phyloP scores from a whole-genome alignment of 2,329 filamentous ascomycete genomes.

The Arthrobotrys megalospora region DNA sequence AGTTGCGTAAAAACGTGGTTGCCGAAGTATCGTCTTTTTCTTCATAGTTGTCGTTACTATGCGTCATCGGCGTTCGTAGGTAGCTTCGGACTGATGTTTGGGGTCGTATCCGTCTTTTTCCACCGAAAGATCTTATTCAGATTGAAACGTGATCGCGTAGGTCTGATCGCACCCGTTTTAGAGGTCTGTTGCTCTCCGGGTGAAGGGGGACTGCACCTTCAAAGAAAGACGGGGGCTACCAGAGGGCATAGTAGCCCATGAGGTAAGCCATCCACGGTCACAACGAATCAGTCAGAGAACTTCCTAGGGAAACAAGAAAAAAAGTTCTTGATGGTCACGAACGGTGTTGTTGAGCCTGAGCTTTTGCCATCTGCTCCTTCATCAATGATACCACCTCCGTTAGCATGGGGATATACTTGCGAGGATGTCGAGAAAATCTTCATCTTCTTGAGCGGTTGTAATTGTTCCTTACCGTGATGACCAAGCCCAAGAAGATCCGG shows the following conservation, averaged over 20 bases:
- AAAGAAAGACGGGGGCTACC: conserved; percentile 54
- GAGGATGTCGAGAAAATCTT: conserved; percentile 49
- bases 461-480: conserved; percentile 60
- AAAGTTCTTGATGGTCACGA: conserved; percentile 61
- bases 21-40: conserved; percentile 22
- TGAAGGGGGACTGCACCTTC: conserved; percentile 61
- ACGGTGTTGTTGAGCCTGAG: conserved; percentile 61
- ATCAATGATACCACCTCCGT: conserved; percentile 53
- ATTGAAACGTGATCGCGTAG: conserved; percentile 61
- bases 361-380: conserved; percentile 60
- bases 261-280: conserved; percentile 57
- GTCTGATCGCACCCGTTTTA: conserved; percentile 62
- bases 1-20: conserved; percentile 30
- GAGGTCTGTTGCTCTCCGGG: conserved; percentile 61
- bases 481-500: conserved; percentile 61
- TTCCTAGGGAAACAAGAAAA: conserved; percentile 61
- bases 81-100: conserved; percentile 41
- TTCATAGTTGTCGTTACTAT: conserved; percentile 45
- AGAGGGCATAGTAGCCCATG: conserved; percentile 38
- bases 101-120: conserved; percentile 48
- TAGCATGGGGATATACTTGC: conserved; percentile 56
- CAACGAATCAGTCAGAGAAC: conserved; percentile 61
- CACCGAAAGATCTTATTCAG: conserved; percentile 59
- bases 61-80: conserved; percentile 47
- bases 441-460: conserved; percentile 43